Evolutionary conservation across 2,329 filamentous ascomycete genomes (phyloP), one percentile per base, ranked within the genome.

Genomic region (Hypoxylon sp.): DNA sequence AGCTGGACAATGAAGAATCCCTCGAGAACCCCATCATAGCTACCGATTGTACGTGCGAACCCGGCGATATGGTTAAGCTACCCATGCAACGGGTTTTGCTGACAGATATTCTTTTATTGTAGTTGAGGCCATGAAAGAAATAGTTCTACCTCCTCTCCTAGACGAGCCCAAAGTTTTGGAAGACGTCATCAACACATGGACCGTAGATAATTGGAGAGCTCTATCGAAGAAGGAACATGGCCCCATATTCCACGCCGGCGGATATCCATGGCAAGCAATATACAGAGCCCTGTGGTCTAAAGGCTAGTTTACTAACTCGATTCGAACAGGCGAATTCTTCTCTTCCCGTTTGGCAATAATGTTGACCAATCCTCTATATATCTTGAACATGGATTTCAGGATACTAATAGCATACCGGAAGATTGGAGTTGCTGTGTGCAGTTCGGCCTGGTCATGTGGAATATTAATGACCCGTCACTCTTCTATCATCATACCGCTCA

Each of bases 341-440:
- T 99, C 79, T 99, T 99, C 77, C 95, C 96, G 0, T 94, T 91
- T 70, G 96, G 96, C 56, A 99, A 99, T 79, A 95, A 97, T 73
- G 92, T 94, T 62, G 95, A 98, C 72, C 92, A 93, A 76, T 93
- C 92, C 51, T 98, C 96, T 5, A 93, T 99, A 79, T 99, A 98
- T 80, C 88, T 99, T 21, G 96, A 99, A 80, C 96, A 98, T 79
- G 96, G 93, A 48, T 97, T 93, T 81, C 92, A 93, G 31, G 88
- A 89, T 24, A 85, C 92, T 19, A 83, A 82, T 70, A 88, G 89
- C 67, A 87, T 95, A 10, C 93, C 95, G 11, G 93, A 97, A 48
- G 92, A 97, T 78, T 99, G 95, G 93, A 96, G 94, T 80, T 95
- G 93, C 75, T 99, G 96, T 78, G 93, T 97, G 48, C 96, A 98